Base-by-base conservation (phyloP, 2,329 filamentous ascomycete genomes). In the Ophiosphaerella herpotricha region DNA sequence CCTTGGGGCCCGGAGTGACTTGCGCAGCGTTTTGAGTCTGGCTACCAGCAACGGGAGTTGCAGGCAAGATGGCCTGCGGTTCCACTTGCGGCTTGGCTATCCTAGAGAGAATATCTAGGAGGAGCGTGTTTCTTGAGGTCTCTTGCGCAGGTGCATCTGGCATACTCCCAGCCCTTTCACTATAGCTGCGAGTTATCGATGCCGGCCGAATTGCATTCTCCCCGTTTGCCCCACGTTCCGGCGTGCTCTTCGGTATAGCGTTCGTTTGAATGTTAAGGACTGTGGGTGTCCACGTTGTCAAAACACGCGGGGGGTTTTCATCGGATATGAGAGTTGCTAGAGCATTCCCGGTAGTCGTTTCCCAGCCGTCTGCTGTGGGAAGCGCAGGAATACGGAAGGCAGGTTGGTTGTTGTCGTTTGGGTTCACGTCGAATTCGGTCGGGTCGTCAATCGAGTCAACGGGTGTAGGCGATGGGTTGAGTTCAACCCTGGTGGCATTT, bases 191-290 rank as follows among this genome's bases (percentile, higher is more conserved):
- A n/a, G 11, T n/a, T 29, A 32, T 18, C 14, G 36, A 23, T 23
- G 36, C 36, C n/a, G 24, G 13, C 24, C 23, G 24, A 31, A 31
- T 21, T 13, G 7, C 21, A 16, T 39, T 23, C 13, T 31, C 29
- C 1, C 21, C 36, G 26, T 39, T 39, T 9, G n/a, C 34, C 21
- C 36, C 16, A 13, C 16, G 38, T 9, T 16, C 11, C 26, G 31
- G 38, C 13, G 34, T 37, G 36, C 35, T 21, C 16, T 39, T 44
- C 2, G 45, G 31, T 3, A 41, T 39, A 5, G 52, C 35, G 18
- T 45, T 59, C 12, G 61, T 64, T 21, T 55, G 54, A 23, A 64
- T 39, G 2, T 32, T 43, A 12, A 65, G 41, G 3, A 67, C 41
- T 3, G 51, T 60, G 8, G 60, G 61, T 12, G 57, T 57, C 21